Conservation (phyloP, 345 rosid species). For the Eucalyptus guilfoylei region DNA sequence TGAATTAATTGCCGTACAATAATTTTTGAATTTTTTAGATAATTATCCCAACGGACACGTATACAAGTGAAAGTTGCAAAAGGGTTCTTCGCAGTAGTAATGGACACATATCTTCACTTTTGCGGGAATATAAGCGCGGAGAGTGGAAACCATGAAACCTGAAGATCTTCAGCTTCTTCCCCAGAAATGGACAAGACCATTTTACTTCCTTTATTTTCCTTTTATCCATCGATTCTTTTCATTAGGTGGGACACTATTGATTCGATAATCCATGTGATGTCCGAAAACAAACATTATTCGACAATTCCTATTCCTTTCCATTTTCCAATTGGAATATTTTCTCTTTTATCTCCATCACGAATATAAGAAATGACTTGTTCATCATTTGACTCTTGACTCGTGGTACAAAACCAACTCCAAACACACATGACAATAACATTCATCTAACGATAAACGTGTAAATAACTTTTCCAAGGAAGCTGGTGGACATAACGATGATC, state of each 20-base stretch:
- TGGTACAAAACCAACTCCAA: background rate
- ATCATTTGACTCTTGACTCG: background rate
- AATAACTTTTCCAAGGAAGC: background rate
- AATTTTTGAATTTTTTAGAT: accelerated
- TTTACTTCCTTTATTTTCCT: background rate
- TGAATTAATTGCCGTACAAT: background rate
- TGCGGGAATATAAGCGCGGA: background rate
- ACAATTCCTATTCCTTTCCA: background rate
- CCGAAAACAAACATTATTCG: background rate
- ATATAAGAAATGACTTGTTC: background rate
- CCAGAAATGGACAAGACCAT: background rate
- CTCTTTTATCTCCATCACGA: background rate
- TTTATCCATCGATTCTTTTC: background rate
- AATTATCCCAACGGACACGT: background rate
- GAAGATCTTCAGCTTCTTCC: background rate
- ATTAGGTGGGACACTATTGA: background rate
- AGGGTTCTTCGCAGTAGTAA: background rate
- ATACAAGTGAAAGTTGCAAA: background rate
- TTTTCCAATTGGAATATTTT: background rate
- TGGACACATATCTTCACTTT: background rate
- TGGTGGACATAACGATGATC: background rate
- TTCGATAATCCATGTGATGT: background rate
- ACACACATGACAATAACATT: background rate
- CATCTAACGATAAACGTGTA: background rate
- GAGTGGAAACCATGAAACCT: background rate